These are phyloP conservation scores for Gypsophila paniculata DNA, from an alignment of 179 eudicot species.

Conservation along the genomic window DNA sequence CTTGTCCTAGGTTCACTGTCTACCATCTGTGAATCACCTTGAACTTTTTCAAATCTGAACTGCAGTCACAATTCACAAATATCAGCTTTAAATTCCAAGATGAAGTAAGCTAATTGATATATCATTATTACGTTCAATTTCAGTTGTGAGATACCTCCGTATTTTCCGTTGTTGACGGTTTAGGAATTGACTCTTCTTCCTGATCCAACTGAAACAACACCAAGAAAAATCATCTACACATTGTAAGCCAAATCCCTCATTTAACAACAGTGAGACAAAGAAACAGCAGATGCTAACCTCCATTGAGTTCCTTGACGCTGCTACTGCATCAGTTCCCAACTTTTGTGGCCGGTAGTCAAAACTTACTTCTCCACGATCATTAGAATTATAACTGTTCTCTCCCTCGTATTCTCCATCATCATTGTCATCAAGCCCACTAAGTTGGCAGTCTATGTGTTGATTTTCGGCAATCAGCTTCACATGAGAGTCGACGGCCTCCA, in stretches of 20 bases:
- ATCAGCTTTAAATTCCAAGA: constrained; percentile 3
- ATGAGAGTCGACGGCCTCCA: constrained; percentile 72
- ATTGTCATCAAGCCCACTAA: constrained; percentile 63
- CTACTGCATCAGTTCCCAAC: constrained; percentile 51
- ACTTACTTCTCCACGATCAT: constrained; percentile 62
- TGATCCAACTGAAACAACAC: constrained; percentile 59
- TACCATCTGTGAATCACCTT: constrained; percentile 44
- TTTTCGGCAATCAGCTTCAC: constrained; percentile 63
- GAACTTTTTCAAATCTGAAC: constrained; percentile 45
- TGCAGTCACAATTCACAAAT: constrained; percentile 26
- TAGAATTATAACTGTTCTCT: constrained; percentile 47
- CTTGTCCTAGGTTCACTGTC: constrained; percentile 47
- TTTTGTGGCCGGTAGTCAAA: constrained; percentile 61
- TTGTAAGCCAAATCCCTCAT: not conserved
- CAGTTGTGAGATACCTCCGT: constrained; percentile 38
- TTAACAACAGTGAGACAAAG: not conserved
- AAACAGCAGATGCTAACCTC: constrained; percentile 56
- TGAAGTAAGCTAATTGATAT: not conserved
- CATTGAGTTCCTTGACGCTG: constrained; percentile 61
- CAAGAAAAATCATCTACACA: not conserved
- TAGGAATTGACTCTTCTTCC: constrained; percentile 43
- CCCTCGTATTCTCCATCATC: constrained; percentile 52
- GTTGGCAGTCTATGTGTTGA: constrained; percentile 84
- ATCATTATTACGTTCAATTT: not conserved
- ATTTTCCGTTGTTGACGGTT: constrained; percentile 42